A percentile compares a stretch with the other conserved stretches of the same genome.
These are phyloP conservation scores for Gracilaria caudata DNA, from an alignment of 23 red algal genomes.

Conservation along the genomic window DNA sequence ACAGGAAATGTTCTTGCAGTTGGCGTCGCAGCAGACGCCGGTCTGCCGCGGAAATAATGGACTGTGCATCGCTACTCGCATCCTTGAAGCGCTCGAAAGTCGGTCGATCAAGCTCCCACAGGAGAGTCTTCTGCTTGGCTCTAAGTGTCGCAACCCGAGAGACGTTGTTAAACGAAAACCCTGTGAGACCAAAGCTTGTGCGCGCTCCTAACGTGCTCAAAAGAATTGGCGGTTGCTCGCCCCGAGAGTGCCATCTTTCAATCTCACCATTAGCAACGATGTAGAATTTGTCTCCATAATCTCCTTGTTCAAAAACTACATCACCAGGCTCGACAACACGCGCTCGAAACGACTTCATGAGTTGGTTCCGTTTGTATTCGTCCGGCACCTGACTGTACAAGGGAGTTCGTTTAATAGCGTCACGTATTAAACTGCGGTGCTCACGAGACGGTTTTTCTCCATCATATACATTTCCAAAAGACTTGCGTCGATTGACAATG, in stretches of 20 bases:
- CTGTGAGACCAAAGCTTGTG: constrained; percentile 89
- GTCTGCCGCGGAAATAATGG: constrained; percentile 78
- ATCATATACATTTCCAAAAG: constrained; percentile 49
- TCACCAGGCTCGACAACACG: constrained; percentile 91
- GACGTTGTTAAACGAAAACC: constrained; percentile 77
- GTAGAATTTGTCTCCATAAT: constrained; percentile 94
- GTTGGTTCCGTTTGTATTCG: constrained; percentile 88
- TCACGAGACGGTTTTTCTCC: constrained; percentile 72
- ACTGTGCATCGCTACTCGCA: constrained; percentile 65
- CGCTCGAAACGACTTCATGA: constrained; percentile 84
- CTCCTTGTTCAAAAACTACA: constrained; percentile 94
- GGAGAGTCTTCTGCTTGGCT: constrained; percentile 84
- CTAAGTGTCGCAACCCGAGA: constrained; percentile 82
- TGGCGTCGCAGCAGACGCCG: constrained; percentile 62
- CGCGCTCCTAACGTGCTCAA: constrained; percentile 82
- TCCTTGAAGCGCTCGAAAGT: constrained; percentile 94
- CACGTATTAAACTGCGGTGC: constrained; percentile 70
- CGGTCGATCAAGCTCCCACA: constrained; percentile 90
- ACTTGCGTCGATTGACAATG: background rate
- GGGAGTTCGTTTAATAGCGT: constrained; percentile 88
- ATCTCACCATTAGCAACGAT: constrained; percentile 79
- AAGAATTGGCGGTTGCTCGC: constrained; percentile 75
- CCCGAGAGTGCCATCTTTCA: constrained; percentile 86
- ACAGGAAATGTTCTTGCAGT: constrained; percentile 92
- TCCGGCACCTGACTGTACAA: constrained; percentile 85